A percentile compares a stretch with the other conserved stretches of the same genome.
Conservation (phyloP, 2,329 filamentous ascomycete genomes). For the Pyrenochaeta sp. region DNA sequence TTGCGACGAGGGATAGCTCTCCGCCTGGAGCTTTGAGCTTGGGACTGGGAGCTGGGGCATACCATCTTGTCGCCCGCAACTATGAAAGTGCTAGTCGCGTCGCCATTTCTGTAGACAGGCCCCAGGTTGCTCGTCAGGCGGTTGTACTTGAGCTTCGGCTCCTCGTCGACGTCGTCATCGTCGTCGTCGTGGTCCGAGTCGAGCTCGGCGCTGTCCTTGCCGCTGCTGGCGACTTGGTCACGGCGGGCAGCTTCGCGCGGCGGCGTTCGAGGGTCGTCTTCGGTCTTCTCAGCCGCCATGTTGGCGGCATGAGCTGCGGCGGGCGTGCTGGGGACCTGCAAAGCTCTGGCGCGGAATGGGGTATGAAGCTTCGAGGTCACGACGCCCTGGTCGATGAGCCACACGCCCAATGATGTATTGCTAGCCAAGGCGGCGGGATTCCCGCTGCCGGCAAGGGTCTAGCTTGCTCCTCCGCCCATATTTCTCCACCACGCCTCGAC, state of each 20-base stretch:
- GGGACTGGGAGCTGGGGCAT: constrained; percentile 46
- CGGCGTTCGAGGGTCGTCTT: constrained; percentile 48
- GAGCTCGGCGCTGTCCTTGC: constrained; percentile 30
- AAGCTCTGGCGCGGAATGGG: constrained; percentile 25
- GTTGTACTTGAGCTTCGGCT: constrained; percentile 92
- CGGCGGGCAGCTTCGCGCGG: constrained; percentile 17
- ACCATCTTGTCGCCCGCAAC: constrained; percentile 98
- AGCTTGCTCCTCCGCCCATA: constrained; percentile 17
- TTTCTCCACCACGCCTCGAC: constrained; percentile 12
- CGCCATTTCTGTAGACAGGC: constrained; percentile 88
- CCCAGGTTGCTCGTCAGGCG: constrained; percentile 82
- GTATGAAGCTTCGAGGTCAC: constrained; percentile 32
- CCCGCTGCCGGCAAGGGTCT: constrained; percentile 19
- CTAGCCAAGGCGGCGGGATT: constrained; percentile 29
- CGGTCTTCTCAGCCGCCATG: constrained; percentile 50
- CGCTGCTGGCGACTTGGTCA: constrained; percentile 29
- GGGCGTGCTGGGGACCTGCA: constrained; percentile 20
- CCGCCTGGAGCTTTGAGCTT: constrained; percentile 8
- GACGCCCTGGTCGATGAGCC: constrained; percentile 26
- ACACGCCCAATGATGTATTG: constrained; percentile 40
- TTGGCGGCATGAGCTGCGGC: constrained; percentile 48
- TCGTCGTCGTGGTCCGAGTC: constrained; percentile 54
- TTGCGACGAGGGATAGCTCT: constrained; percentile 67
- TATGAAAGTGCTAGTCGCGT: constrained; percentile 90
- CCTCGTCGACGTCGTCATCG: constrained; percentile 87